A percentile compares a stretch with the other conserved stretches of the same genome.
Conservation (phyloP, 768 basidiomycete species). For the Pulveroboletus sp. region DNA sequence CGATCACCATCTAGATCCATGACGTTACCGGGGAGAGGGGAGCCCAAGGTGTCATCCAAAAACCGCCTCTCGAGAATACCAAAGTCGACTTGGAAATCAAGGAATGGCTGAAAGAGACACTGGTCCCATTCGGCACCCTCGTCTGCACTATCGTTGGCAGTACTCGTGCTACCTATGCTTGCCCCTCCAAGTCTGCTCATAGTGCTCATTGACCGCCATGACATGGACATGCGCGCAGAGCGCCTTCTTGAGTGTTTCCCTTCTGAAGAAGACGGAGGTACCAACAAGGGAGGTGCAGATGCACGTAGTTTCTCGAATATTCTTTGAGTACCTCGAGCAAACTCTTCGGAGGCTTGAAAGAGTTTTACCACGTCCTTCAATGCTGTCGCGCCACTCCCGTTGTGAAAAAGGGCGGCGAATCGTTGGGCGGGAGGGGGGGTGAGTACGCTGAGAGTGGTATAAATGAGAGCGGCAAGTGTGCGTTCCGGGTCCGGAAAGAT, state of each 20-base stretch:
- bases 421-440: constrained; percentile 82
- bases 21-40: constrained; percentile 36
- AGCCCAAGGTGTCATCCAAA: constrained; percentile 57
- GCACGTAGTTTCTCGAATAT: constrained; percentile 71
- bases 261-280: constrained; percentile 26
- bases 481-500: constrained; percentile 86
- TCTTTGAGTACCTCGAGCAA: constrained; percentile 69
- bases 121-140: constrained; percentile 74
- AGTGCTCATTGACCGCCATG: constrained; percentile 44
- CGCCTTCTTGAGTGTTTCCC: constrained; percentile 44
- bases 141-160: constrained; percentile 6
- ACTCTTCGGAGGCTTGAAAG: constrained; percentile 78
- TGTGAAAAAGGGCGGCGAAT: constrained; percentile 64
- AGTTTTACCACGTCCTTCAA: constrained; percentile 69
- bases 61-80: constrained; percentile 70
- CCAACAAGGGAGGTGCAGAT: constrained; percentile 25
- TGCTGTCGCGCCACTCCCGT: constrained; percentile 54
- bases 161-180: constrained; percentile 9
- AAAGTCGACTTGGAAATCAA: constrained; percentile 88
- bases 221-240: constrained; percentile 65
- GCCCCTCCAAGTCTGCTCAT: constrained; percentile 17
- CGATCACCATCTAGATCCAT: constrained; percentile 35
- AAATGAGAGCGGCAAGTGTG: constrained; percentile 79
- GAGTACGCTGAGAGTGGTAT: constrained; percentile 74
- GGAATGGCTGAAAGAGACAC: constrained; percentile 90